Base-by-base conservation (phyloP, 305 asterid species). In the Caryopteris hybrid region DNA sequence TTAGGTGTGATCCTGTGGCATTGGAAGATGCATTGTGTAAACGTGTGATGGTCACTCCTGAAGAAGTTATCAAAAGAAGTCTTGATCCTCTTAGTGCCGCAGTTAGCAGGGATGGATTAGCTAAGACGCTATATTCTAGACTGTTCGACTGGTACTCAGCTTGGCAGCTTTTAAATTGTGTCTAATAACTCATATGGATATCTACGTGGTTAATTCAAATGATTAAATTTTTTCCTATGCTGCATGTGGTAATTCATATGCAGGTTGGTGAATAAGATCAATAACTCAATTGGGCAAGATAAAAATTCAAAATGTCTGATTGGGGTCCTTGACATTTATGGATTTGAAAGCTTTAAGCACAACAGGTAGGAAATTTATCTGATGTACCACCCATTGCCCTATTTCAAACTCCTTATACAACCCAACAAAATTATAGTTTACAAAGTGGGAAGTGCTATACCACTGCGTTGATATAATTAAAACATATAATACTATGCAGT, bases 1-100 rank as follows among this genome's bases (percentile, higher is more conserved):
- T 61, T 74, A 93, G 99, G 96, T 94, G 99, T 74, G 91, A 94
- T 85, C 84, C 88, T 46, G 80, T 68, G 74, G 95, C 83, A 66
- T 76, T 94, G 84, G 93, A 91, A 86, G 99, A 94, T 82, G 99
- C 98, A 54, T 66, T 94, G 66, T 87, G 96, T 79, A 91, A 94
- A 91, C 95, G 99, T 75, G 96, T 94, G 79, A 94, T 93, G 99
- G 70, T 93, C 79, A 93, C 99, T 61, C 99, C 99, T 6, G 99
- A 93, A 83, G 99, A 93, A 87, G 95, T 94, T 73, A 94, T 94
- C 56, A 94, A 91, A 83, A 86, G 99, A 73, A 83, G 99, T 80
- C 99, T 94, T 69, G 99, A 94, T 84, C 99, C 98, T 78, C 85
- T 83, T 72, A 87, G 94, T 76, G 99, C 99, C 38, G 84, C 85